A percentile compares a stretch with the other conserved stretches of the same genome.
Conservation (phyloP, 176 grass and related monocot species). For the Juncus inflexus region DNA sequence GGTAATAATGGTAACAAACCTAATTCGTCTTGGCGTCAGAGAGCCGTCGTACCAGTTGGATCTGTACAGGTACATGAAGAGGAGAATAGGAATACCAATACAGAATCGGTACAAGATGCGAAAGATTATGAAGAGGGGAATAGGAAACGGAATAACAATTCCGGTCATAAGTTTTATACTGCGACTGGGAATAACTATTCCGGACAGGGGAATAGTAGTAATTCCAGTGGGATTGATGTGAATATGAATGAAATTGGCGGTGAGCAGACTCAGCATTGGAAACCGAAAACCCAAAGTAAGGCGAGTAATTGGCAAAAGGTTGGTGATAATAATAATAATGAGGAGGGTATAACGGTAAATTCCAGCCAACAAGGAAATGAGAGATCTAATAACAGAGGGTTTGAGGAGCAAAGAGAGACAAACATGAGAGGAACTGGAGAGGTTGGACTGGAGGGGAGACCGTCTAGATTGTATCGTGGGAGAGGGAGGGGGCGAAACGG, state of each 20-base stretch:
- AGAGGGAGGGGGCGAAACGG: slow-evolving; percentile 20
- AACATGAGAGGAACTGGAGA: slow-evolving; percentile 4
- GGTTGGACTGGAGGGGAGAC: slow-evolving; percentile 4
- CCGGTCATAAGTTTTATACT: slow-evolving; percentile 46
- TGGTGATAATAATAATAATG: slow-evolving; percentile 10
- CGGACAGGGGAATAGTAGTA: slow-evolving; percentile 33
- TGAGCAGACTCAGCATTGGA: slow-evolving; percentile 59
- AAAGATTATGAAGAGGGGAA: slow-evolving; percentile 45
- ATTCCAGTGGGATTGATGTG: slow-evolving; percentile 25
- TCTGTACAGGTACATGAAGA: slow-evolving; percentile 34
- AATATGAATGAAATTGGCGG: slow-evolving; percentile 20
- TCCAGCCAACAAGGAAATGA: slow-evolving; percentile 6
- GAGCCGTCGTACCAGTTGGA: slow-evolving; percentile 41
- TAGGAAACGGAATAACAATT: slow-evolving; percentile 48
- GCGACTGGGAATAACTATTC: slow-evolving; percentile 32
- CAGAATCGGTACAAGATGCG: slow-evolving; percentile 18
- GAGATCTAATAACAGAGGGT: neutral
- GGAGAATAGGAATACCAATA: slow-evolving; percentile 30
- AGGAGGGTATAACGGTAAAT: slow-evolving; percentile 22
- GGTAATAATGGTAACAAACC: slow-evolving; percentile 45
- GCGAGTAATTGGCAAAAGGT: slow-evolving; percentile 38
- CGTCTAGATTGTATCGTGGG: neutral
- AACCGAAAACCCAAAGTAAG: slow-evolving; percentile 60
- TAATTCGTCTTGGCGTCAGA: slow-evolving; percentile 85
- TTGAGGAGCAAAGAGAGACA: neutral